A percentile compares a stretch with the other conserved stretches of the same genome.
Conservation (phyloP, 2,329 filamentous ascomycete species). For the Coniochaeta hoffmannii region DNA sequence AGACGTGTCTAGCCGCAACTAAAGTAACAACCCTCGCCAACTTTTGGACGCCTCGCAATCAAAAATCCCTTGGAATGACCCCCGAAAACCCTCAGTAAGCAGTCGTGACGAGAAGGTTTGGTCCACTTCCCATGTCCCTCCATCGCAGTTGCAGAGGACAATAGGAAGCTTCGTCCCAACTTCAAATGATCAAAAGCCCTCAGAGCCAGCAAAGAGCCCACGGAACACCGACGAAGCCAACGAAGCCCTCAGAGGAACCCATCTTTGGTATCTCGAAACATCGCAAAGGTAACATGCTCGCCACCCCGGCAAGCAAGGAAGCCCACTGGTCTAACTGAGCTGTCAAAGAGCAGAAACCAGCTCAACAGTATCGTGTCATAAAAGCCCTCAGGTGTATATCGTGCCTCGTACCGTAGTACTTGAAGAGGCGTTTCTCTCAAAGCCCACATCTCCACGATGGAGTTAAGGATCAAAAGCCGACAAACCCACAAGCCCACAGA, state of each 20-base stretch:
- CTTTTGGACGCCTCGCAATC: constrained; percentile 2
- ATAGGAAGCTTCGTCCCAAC: constrained; percentile 12
- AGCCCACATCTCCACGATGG: constrained; percentile 38
- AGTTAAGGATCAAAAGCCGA: constrained; percentile 41
- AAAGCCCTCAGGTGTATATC: constrained; percentile 52
- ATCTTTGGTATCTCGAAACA: constrained; percentile 1
- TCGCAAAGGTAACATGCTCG: not conserved
- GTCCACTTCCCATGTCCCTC: constrained; percentile 8
- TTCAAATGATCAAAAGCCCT: constrained; percentile 11
- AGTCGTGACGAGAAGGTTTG: constrained; percentile 7
- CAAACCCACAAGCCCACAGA: constrained; percentile 46
- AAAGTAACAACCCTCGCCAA: not conserved
- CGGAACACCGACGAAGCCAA: constrained; percentile 12
- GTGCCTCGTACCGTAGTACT: constrained; percentile 33
- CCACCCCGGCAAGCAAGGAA: not conserved
- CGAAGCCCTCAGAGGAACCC: constrained; percentile 11
- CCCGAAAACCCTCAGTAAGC: constrained; percentile 1
- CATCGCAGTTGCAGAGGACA: constrained; percentile 1
- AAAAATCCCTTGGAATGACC: not conserved
- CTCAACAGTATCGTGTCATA: constrained; percentile 18
- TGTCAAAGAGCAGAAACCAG: constrained; percentile 23
- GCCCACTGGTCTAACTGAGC: constrained; percentile 10
- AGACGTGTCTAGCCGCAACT: not conserved
- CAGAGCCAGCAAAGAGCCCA: constrained; percentile 10
- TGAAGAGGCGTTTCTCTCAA: constrained; percentile 40